Evolutionary conservation across 495 filamentous ascomycete genomes (phyloP), one percentile per base, ranked within the genome.

Genomic region (Aspergillus taichungensis): DNA sequence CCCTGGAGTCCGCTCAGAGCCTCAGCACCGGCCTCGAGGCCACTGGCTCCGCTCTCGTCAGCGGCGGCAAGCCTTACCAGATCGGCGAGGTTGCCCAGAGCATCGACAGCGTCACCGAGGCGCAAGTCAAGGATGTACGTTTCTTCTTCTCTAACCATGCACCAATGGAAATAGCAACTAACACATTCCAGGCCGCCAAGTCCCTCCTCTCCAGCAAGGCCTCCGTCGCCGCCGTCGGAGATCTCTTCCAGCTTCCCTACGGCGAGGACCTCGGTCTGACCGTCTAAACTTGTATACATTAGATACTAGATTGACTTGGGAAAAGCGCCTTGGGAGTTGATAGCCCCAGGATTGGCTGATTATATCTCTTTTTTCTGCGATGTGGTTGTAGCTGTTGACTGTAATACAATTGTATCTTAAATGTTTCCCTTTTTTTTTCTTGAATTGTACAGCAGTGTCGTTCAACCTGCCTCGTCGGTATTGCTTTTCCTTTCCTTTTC

Each of bases 221-320:
- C 27, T 83, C 88, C 32, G 83, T 95, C 46, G 82, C 85, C 42
- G 74, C 85, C 40, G 88, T 95, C 43, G 89, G 92, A 53, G 91
- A 99, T 59, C 71, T 97, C 46, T 78, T 83, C 68, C 73, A 85
- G 55, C 76, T 99, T 52, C 92, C 94, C 14, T 97, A 83, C 62
- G 90, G 87, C 43, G 88, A 91, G 71, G 91, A 97, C 54, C 72
- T 99, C 57, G 92, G 91, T 34, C 75, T 99, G 63, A 87, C 83
- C 63, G 87, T 95, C 75, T 97, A 90, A 76, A 63, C 48, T 56
- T 71, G 64, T 68, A 71, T 63, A 66, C 60, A 61, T 59, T 67
- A 68, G 60, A 64, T 63, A 46, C 57, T 70, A 67, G 64, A 70
- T 50, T 60, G 57, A 57, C 48, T 43, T 44, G 45, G 52, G 62